Evolutionary conservation across 2,329 filamentous ascomycete genomes (phyloP), one percentile per base, ranked within the genome.

Genomic region (Xylaria digitata): DNA sequence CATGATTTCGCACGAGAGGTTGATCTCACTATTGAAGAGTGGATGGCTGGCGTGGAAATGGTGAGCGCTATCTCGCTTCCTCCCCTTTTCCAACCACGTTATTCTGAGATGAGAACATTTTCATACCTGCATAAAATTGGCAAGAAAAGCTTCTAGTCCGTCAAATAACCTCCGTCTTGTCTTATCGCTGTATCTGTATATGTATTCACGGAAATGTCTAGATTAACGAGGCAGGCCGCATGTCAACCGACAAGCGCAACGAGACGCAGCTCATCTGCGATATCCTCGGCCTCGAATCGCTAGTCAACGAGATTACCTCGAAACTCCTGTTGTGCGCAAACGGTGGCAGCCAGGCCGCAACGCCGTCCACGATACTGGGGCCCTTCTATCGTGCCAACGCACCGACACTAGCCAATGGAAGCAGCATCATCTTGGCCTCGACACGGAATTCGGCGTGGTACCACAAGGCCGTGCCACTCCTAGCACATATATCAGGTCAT

Each of bases 1-100:
- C 92, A 96, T 80, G 92, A 93, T 80, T 95, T 95, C 78, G 88
- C 90, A 45, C 89, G 92, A 54, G 92, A 96, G 78, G 88, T 92
- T 69, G 87, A 94, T 77, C 87, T 96, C 65, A 94, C 91, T 7
- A 84, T 88, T n/a, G 90, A 91, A 63, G 92, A 96, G 82, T 94
- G 91, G 92, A 86, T 92, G 80, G 81, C 86, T 8, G 92, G 89
- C 53, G 88, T 93, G 34, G 84, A 79, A 69, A 82, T 78, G 82
- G 89, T 80, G 69, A 83, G 81, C 80, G 23, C 21, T 7, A 26
- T 42, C 46, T 52, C 42, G 13, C 43, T 34, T 19, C 23, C 13
- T 9, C 17, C 23, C 45, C 37, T 21, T 50, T 26, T 50, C 26
- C n/a, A 56, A 5, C n/a, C 40, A 40, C 15, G 3, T 60, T 26